phyloP scores from a whole-genome alignment of 202 grass and related monocot species.

The Cymbopogon flexuosus region DNA sequence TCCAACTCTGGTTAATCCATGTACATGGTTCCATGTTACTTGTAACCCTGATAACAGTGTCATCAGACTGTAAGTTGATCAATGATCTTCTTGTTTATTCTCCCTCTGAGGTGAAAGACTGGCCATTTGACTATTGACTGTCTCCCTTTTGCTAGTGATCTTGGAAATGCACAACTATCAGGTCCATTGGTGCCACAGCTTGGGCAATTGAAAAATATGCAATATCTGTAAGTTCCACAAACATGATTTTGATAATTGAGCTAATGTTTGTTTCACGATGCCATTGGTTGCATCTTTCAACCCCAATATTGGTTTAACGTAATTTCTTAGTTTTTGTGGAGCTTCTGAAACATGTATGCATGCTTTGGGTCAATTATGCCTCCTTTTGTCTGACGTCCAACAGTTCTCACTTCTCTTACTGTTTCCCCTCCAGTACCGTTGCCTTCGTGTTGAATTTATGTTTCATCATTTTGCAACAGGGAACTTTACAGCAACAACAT shows the following conservation, averaged over 20 bases:
- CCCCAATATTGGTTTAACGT: background rate
- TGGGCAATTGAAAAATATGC: slow-evolving; percentile 71
- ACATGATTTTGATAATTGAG: background rate
- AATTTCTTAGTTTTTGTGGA: background rate
- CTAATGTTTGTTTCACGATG: slow-evolving; percentile 9
- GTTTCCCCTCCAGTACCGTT: background rate
- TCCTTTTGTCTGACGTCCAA: background rate
- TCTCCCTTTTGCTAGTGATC: slow-evolving; percentile 53
- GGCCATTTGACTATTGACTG: background rate
- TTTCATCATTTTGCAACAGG: slow-evolving; percentile 40
- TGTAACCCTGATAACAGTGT: slow-evolving; percentile 81
- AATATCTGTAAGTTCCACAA: slow-evolving; percentile 67
- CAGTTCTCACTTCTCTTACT: background rate
- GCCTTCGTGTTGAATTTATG: background rate
- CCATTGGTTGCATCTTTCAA: background rate
- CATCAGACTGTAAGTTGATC: slow-evolving; percentile 87
- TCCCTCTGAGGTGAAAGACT: background rate
- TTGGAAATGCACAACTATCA: slow-evolving; percentile 86
- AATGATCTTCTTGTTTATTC: slow-evolving; percentile 11
- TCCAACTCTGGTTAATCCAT: slow-evolving; percentile 85
- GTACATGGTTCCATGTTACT: slow-evolving; percentile 98
- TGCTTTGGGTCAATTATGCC: background rate
- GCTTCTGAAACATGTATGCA: background rate
- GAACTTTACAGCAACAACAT: slow-evolving; percentile 94
- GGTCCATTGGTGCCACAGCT: slow-evolving; percentile 69